Percentiles rank a stretch among this genome's conserved stretches.
phyloP scores from a whole-genome alignment of 805 yeast genomes.

The Candida taoyuanica region DNA sequence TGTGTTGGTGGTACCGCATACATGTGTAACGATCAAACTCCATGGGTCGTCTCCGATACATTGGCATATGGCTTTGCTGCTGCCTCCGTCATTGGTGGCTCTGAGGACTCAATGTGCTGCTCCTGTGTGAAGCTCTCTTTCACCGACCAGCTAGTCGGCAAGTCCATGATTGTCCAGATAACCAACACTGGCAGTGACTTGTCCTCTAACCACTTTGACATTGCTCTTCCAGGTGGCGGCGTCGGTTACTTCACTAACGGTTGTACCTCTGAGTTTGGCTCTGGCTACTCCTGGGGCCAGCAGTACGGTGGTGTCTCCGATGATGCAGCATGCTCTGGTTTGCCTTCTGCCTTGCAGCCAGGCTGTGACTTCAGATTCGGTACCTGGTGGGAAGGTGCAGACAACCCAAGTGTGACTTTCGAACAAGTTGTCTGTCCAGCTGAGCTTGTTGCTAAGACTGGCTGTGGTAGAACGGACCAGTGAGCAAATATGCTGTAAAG shows the following conservation, averaged over 20 bases:
- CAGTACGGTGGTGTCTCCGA: constrained; percentile 15
- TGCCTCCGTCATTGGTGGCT: constrained; percentile 11
- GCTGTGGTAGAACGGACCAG: constrained; percentile 15
- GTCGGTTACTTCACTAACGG: constrained; percentile 10
- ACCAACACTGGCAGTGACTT: constrained; percentile 15
- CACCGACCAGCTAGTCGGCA: constrained; percentile 12
- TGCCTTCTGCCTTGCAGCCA: constrained; percentile 8
- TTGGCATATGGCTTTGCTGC: constrained; percentile 17
- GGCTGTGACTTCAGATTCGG: constrained; percentile 17
- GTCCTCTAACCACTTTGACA: constrained; percentile 12
- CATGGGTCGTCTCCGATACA: constrained; percentile 11
- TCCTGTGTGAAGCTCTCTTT: constrained; percentile 14
- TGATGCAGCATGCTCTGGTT: constrained; percentile 4
- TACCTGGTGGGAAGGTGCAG: constrained; percentile 14
- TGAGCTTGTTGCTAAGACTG: constrained; percentile 11
- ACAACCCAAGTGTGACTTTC: constrained; percentile 15
- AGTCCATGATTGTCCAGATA: constrained; percentile 11
- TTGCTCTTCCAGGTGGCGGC: constrained; percentile 17
- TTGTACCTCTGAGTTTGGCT: constrained; percentile 12
- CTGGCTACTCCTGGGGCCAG: constrained; percentile 12
- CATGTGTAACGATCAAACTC: constrained; percentile 15
- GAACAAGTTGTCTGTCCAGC: constrained; percentile 16
- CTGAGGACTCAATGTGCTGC: constrained; percentile 14
- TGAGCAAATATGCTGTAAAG: constrained; percentile 1
- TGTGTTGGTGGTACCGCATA: constrained; percentile 15